A percentile compares a stretch with the other conserved stretches of the same genome.
Conservation (phyloP, 2,329 filamentous ascomycete species). For the Hypoxylon sp. region DNA sequence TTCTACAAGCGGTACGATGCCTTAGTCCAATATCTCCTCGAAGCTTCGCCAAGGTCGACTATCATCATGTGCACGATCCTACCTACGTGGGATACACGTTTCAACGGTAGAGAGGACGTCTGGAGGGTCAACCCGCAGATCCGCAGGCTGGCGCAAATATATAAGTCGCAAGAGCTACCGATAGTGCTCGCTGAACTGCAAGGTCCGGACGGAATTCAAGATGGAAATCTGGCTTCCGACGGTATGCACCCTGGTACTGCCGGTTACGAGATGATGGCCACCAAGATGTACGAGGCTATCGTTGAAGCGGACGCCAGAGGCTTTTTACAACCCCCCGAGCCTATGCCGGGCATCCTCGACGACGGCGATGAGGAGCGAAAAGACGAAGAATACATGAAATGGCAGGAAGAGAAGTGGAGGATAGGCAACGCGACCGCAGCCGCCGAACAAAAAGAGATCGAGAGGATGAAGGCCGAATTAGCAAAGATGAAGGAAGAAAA, state of each 20-base stretch:
- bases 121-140: conserved; percentile 54
- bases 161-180: conserved; percentile 50
- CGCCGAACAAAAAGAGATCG: conserved; percentile 49
- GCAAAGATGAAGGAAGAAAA: conserved; percentile 42
- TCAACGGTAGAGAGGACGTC: conserved; percentile 54
- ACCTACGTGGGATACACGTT: conserved; percentile 53
- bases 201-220: conserved; percentile 53
- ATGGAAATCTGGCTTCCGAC: conserved; percentile 51
- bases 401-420: conserved; percentile 49
- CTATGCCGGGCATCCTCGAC: conserved; percentile 52
- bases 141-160: conserved; percentile 52
- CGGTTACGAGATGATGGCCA: conserved; percentile 56
- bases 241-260: conserved; percentile 54
- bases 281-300: conserved; percentile 54
- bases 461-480: conserved; percentile 52
- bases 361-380: conserved; percentile 53
- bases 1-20: conserved; percentile 54
- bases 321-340: conserved; percentile 52
- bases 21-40: conserved; percentile 53
- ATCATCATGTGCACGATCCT: conserved; percentile 53
- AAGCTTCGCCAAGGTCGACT: conserved; percentile 53
- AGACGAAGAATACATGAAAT: conserved; percentile 47
- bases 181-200: conserved; percentile 55
- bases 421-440: conserved; percentile 48
- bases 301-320: conserved; percentile 53